These are phyloP conservation scores for Bruguiera sexangula DNA, from an alignment of 345 rosid species.

Conservation along the genomic window DNA sequence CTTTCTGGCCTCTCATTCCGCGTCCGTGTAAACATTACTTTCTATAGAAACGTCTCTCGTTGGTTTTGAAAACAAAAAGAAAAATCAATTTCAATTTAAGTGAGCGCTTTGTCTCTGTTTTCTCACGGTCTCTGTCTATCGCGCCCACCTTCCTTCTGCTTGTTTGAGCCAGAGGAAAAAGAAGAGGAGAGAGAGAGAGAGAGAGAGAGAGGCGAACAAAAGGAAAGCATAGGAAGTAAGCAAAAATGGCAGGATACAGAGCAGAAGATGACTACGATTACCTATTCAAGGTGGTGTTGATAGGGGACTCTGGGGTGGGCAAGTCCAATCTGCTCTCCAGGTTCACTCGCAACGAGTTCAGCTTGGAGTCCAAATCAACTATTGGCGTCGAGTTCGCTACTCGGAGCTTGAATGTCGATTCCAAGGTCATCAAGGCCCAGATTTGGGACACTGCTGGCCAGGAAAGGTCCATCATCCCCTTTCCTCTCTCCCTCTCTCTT, in stretches of 20 bases:
- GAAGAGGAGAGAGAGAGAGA: no score
- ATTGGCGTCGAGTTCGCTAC: slow-evolving; percentile 97
- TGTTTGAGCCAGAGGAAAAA: no score
- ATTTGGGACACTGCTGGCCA: slow-evolving; percentile 99
- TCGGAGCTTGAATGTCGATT: slow-evolving; percentile 82
- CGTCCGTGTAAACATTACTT: no score
- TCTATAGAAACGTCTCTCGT: no score
- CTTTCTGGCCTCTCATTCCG: no score
- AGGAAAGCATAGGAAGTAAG: not conserved
- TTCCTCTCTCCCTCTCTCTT: not conserved
- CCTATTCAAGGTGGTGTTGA: slow-evolving; percentile 82
- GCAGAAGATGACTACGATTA: slow-evolving; percentile 96
- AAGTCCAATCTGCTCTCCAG: slow-evolving; percentile 89
- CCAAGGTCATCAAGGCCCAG: slow-evolving; percentile 89
- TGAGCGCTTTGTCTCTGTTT: no score
- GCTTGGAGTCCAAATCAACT: slow-evolving; percentile 89
- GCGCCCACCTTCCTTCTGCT: no score
- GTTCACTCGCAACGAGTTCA: slow-evolving; percentile 90
- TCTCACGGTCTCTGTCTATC: no score
- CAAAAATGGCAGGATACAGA: slow-evolving; percentile 74
- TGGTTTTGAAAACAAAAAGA: no score
- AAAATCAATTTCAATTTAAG: no score
- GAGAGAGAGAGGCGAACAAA: no score
- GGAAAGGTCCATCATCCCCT: slow-evolving; percentile 51
- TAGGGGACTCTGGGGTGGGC: slow-evolving; percentile 94